Base-by-base conservation (phyloP, 371 early-diverging fungal genomes). In the Capniomyces stellatus region DNA sequence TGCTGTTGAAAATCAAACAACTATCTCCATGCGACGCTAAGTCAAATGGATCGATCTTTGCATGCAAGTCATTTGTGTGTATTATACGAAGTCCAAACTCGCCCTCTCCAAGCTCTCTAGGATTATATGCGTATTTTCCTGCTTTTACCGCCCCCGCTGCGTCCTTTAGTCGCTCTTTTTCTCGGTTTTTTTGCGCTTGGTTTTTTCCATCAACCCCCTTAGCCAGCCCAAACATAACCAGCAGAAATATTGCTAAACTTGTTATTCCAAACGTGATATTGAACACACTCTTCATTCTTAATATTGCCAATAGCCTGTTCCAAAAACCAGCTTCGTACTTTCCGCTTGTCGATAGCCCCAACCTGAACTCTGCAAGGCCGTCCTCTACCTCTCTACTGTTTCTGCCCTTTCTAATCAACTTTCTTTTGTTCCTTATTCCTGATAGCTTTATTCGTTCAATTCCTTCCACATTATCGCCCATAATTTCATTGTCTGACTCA, bases 11-110 rank as follows among this genome's bases (percentile, higher is more conserved):
- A 54, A 80, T 58, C 71, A 70, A 35, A 66, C 72, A 21, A 78
- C 75, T 43, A 66, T 55, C 19, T 58, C 49, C 49, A 29, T 25
- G 28, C n/a, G 4, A 27, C 25, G n/a, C n/a, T 27, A 18, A 57
- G 66, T 75, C 76, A 62, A 77, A 76, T 39, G 70, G 68, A 29
- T 73, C 69, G 51, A 69, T 66, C 54, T 73, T 72, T 4, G 76
- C 66, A 56, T 81, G 81, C 24, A 79, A 67, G 58, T 81, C 82
- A 62, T 83, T 83, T 29, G 82, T 81, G 60, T 79, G 78, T 50
- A 79, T 64, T n/a, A 77, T 65, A 23, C 60, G 58, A 25, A 67
- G 21, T 2, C 57, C 46, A 29, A 44, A 50, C 28, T 39, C 51
- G 48, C 4, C 4, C 3, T 30, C 39, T 4, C 13, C n/a, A 52